Evolutionary conservation across 306 rosid genomes (phyloP).

Genomic region (Dicorynia guianensis): DNA sequence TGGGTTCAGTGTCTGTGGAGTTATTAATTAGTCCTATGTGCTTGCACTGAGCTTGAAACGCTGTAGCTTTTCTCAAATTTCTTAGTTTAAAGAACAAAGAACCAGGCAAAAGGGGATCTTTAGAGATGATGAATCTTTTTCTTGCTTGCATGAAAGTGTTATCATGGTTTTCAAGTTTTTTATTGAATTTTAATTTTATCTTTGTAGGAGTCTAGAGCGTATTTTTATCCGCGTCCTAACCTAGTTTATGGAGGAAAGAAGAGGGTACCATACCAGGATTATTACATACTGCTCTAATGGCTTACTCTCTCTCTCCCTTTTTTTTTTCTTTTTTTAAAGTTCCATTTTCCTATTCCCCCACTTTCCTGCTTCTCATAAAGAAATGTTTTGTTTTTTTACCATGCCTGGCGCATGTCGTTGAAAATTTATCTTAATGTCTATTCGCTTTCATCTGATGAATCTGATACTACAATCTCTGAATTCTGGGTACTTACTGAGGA

Average conservation of each 20-base stretch:
- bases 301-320: not conserved
- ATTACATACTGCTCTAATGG: no score
- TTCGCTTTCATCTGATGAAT: slow-evolving; percentile 48
- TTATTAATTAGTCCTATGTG: slow-evolving; percentile 10
- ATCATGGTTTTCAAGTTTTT: not conserved
- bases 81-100: not conserved
- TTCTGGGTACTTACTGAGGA: slow-evolving; percentile 26
- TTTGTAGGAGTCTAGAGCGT: not conserved
- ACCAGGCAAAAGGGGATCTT: no score
- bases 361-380: not conserved
- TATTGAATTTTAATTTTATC: not conserved
- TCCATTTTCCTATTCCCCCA: not conserved
- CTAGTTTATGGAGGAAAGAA: not conserved
- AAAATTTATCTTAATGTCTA: slow-evolving; percentile 26
- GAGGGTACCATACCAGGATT: not conserved
- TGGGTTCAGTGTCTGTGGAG: not conserved
- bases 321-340: not conserved
- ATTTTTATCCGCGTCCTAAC: not conserved
- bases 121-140: not conserved
- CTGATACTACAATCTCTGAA: slow-evolving; percentile 30
- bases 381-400: not conserved
- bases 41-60: not conserved
- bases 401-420: slow-evolving; percentile 24
- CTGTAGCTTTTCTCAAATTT: not conserved
- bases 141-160: slow-evolving; percentile 4